Percentiles rank a stretch among this genome's conserved stretches.
Conservation (phyloP, 805 yeast genomes). For the Ogataea pini region DNA sequence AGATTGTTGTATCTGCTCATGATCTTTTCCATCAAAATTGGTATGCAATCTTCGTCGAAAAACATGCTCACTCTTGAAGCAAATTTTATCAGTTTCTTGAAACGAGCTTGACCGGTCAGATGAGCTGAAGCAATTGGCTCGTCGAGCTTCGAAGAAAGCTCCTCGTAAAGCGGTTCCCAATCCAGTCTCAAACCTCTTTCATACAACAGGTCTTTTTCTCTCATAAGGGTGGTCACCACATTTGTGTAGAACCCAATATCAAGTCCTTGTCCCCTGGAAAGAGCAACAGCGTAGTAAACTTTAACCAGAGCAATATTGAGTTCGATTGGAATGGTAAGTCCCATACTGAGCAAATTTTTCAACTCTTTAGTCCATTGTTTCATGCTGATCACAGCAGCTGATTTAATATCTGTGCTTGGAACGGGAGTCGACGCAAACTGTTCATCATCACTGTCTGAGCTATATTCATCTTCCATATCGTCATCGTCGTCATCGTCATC, state of each 20-base stretch:
- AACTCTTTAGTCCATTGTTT: constrained; percentile 88
- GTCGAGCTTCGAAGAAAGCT: constrained; percentile 40
- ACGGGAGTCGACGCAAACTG: constrained; percentile 45
- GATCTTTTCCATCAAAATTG: constrained; percentile 50
- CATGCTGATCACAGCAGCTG: constrained; percentile 73
- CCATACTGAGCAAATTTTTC: constrained; percentile 73
- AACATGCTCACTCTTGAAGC: constrained; percentile 57
- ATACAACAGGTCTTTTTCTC: constrained; percentile 43
- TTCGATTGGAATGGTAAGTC: constrained; percentile 73
- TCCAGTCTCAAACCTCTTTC: constrained; percentile 47
- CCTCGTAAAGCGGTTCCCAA: constrained; percentile 48
- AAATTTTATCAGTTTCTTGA: constrained; percentile 49
- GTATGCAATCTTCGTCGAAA: constrained; percentile 50
- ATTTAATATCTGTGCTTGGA: constrained; percentile 61
- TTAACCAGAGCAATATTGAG: constrained; percentile 61
- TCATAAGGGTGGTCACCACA: constrained; percentile 59
- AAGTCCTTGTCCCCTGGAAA: constrained; percentile 70
- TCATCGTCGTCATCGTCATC: constrained; percentile 41
- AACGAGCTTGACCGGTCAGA: constrained; percentile 49
- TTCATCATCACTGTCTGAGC: constrained; percentile 46
- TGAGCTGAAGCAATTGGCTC: constrained; percentile 52
- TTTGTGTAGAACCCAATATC: constrained; percentile 61
- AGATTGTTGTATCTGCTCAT: constrained; percentile 54
- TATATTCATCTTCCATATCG: constrained; percentile 40
- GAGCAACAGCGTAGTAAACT: constrained; percentile 69